phyloP scores from a whole-genome alignment of 257 asterid genomes.

The Plectranthus barbatus region DNA sequence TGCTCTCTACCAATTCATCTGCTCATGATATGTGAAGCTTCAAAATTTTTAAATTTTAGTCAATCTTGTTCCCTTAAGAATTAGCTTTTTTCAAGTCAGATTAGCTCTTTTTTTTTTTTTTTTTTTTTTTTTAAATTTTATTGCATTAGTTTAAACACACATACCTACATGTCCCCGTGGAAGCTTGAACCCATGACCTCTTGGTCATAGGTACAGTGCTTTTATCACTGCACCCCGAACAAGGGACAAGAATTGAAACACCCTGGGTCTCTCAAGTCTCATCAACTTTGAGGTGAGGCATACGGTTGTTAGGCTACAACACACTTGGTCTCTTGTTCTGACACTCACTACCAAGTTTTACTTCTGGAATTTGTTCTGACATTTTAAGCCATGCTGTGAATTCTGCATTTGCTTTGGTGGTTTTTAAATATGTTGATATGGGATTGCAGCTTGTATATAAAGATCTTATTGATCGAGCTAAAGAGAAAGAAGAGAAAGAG shows the following conservation, averaged over 20 bases:
- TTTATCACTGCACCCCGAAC: too few relatives aligned
- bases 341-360: background rate
- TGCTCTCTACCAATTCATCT: background rate
- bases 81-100: background rate
- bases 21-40: background rate
- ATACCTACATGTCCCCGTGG: too few relatives aligned
- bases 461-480: slow-evolving; percentile 88
- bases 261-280: too few relatives aligned
- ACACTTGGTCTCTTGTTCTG: too few relatives aligned
- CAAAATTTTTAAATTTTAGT: background rate
- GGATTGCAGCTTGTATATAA: slow-evolving; percentile 68
- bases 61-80: background rate
- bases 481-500: slow-evolving; percentile 96
- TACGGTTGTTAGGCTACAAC: too few relatives aligned
- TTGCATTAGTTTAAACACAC: too few relatives aligned
- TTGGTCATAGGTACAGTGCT: too few relatives aligned
- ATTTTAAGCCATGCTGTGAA: background rate
- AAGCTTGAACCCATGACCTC: too few relatives aligned
- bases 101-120: background rate
- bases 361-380: background rate
- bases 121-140: too few relatives aligned
- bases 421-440: slow-evolving; percentile 11
- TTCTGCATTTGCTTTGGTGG: background rate
- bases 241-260: too few relatives aligned
- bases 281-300: too few relatives aligned